Evolutionary conservation across 2,329 filamentous ascomycete species (phyloP).

Genomic region (Fusarium xyrophilum): DNA sequence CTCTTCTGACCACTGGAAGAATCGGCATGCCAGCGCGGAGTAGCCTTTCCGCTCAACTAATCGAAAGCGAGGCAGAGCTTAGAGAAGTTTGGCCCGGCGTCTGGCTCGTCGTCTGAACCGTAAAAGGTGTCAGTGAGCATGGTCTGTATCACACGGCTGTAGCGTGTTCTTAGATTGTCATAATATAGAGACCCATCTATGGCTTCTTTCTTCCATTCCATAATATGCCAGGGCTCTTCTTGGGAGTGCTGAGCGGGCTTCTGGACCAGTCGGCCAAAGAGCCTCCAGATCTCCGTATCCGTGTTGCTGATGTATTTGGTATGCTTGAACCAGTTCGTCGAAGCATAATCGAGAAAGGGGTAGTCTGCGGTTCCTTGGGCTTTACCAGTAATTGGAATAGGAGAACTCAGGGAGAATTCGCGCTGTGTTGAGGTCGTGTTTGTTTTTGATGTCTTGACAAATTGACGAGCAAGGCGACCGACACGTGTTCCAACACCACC

Average conservation of each 20-base stretch:
- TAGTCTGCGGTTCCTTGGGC: accelerated
- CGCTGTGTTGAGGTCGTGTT: accelerated
- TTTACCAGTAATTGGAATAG: accelerated
- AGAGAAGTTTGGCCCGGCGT: not conserved
- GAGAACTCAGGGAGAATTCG: accelerated
- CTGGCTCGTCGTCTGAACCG: too few relatives aligned
- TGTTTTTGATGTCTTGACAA: not conserved
- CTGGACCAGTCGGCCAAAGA: not conserved
- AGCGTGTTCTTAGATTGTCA: not conserved
- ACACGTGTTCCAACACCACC: not conserved
- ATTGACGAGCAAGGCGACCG: not conserved
- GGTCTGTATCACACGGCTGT: accelerated
- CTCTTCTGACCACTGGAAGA: accelerated
- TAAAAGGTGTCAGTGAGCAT: accelerated
- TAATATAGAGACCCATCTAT: accelerated
- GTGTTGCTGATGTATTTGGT: accelerated
- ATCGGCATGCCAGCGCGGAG: not conserved
- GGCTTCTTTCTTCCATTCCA: accelerated
- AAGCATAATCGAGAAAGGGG: not conserved
- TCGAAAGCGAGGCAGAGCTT: not conserved
- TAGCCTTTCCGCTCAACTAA: not conserved
- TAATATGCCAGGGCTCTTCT: not conserved
- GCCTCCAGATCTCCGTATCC: not conserved
- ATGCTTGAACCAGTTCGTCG: not conserved
- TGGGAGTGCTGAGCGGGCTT: not conserved